Base-by-base conservation (phyloP, 768 basidiomycete genomes). In the Boletellus ananiceps region DNA sequence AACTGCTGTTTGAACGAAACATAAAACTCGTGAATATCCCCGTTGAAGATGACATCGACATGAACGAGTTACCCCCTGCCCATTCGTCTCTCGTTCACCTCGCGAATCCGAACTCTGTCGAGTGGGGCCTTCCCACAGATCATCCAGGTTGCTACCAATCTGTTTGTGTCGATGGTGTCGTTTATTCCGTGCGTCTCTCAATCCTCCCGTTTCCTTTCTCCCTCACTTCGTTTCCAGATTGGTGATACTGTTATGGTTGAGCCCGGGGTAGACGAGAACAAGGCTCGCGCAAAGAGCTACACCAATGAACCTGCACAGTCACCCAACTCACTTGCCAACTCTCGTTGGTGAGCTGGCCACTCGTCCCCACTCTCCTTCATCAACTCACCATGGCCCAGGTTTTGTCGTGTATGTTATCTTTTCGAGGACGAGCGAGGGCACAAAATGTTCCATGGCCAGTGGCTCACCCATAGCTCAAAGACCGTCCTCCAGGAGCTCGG, bases 371-470 rank as follows among this genome's bases (percentile, higher is more conserved):
- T 16, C 14, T 16, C 19, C 40, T 12, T 46, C 41, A 3, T 18
- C 18, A 21, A 34, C 25, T 49, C 14, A 46, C 7, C 38, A 14
- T 25, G 19, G 2, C n/a, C 19, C 21, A 89, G 87, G 87, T 89
- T 89, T 57, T 79, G 79, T 42, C 74, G 71, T n/a, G 83, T 88
- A 36, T 73, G 71, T 4, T 85, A 82, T 55, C 77, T 89, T 49
- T 84, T 76, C 51, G 77, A 83, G 45, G 63, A 69, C 5, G 31
- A 42, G 19, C 47, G 60, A 8, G 65, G 56, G 9, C 56, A 56
- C 46, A 82, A 81, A 58, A 75, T 71, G 67, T 82, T 85, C 47
- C 87, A 89, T 63, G 84, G 76, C 1, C 83, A 84, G 48, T 89
- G 87, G 87, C 74, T 80, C 49, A 67, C 71, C 8, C 87, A 86